Conservation (phyloP, 768 basidiomycete genomes). For the Steccherinum ochraceum region DNA sequence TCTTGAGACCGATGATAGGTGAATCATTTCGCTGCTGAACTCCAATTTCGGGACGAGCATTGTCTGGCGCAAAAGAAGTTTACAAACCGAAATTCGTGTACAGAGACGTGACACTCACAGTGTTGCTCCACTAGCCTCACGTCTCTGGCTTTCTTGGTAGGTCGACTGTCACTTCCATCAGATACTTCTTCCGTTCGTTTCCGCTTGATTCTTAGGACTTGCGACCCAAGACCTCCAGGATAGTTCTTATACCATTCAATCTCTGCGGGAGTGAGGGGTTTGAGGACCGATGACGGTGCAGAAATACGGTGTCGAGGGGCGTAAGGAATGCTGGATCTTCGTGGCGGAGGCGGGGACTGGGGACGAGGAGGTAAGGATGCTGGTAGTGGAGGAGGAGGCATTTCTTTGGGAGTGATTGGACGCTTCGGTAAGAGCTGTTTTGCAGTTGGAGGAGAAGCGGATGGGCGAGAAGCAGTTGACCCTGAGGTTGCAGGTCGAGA, state of each 20-base stretch:
- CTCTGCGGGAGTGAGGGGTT: slow-evolving; percentile 60
- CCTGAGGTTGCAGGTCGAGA: not conserved
- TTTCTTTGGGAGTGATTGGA: not conserved
- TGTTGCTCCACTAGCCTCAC: slow-evolving; percentile 70
- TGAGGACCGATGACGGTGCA: slow-evolving; percentile 52
- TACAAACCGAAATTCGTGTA: too few species aligned
- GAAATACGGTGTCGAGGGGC: slow-evolving; percentile 58
- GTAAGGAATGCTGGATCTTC: slow-evolving; percentile 42
- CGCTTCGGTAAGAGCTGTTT: not conserved
- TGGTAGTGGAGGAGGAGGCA: slow-evolving; percentile 7
- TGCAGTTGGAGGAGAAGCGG: slow-evolving; percentile 6
- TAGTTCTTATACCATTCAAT: slow-evolving; percentile 51
- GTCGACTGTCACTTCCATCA: slow-evolving; percentile 29
- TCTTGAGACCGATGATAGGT: slow-evolving; percentile 94
- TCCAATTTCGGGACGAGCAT: slow-evolving; percentile 88
- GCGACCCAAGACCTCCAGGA: slow-evolving; percentile 46
- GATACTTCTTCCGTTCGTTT: slow-evolving; percentile 34
- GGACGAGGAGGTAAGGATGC: slow-evolving; percentile 11
- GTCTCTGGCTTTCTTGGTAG: slow-evolving; percentile 58
- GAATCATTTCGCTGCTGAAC: slow-evolving; percentile 78
- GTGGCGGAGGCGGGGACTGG: not conserved
- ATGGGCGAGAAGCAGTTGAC: slow-evolving; percentile 2
- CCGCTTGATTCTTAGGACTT: slow-evolving; percentile 43
- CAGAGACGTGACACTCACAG: slow-evolving; percentile 61
- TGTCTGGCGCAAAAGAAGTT: slow-evolving; percentile 62